Conservation (phyloP, 75 land plant genomes). For the Selaginella tamariscina region DNA sequence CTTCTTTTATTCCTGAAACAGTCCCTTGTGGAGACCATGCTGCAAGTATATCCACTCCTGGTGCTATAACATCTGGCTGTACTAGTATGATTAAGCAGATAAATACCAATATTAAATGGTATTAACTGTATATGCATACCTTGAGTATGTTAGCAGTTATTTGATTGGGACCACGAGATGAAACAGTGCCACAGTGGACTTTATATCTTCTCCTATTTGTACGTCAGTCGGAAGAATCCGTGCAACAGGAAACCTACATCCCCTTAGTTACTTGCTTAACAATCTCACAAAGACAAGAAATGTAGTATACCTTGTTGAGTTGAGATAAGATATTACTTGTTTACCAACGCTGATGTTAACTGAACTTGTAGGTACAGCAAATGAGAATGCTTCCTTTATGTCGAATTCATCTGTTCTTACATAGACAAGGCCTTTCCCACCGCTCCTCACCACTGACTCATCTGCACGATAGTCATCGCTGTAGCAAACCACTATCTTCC, state of each 20-base stretch:
- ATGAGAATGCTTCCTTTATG: neutral
- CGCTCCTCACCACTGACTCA: neutral
- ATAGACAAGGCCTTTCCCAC: neutral
- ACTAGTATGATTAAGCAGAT: neutral
- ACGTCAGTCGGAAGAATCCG: slow-evolving; percentile 1
- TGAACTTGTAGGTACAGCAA: neutral
- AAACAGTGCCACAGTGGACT: neutral
- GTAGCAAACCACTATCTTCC: neutral
- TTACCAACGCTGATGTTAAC: neutral
- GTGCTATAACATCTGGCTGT: slow-evolving; percentile 13
- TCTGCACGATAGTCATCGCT: neutral
- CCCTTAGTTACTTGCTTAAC: no score
- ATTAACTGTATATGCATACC: neutral
- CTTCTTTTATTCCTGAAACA: neutral
- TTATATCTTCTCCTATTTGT: neutral
- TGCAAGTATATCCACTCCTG: slow-evolving; percentile 7
- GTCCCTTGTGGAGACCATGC: neutral
- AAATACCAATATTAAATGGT: neutral
- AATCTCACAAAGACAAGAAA: neutral
- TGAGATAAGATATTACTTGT: neutral
- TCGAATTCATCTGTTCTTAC: neutral
- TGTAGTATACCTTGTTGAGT: neutral
- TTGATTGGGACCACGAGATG: neutral
- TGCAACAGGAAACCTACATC: neutral
- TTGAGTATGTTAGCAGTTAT: slow-evolving; percentile 5